A percentile compares a stretch with the other conserved stretches of the same genome.
These are phyloP conservation scores for Fabrea salina DNA, from an alignment of 169 alveolate species.

Conservation along the genomic window DNA sequence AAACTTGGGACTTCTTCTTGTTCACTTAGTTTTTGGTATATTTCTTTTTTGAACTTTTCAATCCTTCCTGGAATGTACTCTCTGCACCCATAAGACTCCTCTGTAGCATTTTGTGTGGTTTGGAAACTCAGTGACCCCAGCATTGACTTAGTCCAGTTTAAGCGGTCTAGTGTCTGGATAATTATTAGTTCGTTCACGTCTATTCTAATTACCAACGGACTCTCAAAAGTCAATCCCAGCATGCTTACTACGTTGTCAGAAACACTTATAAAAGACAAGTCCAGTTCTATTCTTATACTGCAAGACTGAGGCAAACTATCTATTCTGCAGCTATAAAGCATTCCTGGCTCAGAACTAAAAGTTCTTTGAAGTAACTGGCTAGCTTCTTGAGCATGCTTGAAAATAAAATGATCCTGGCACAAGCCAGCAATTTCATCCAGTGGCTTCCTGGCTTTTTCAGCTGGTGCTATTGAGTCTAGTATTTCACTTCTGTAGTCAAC, in stretches of 20 bases:
- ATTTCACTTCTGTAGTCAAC: background rate
- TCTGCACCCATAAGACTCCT: slow-evolving; percentile 35
- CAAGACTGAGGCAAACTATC: slow-evolving; percentile 20
- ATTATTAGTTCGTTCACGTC: slow-evolving; percentile 35
- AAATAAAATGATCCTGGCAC: background rate
- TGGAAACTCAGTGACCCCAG: background rate
- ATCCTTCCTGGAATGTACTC: slow-evolving; percentile 32
- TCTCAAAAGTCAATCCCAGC: slow-evolving; percentile 42
- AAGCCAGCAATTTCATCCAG: background rate
- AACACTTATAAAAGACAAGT: slow-evolving; percentile 38
- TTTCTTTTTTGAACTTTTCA: slow-evolving; percentile 27
- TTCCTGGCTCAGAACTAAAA: background rate
- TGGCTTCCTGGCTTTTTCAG: background rate
- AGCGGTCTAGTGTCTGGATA: slow-evolving; percentile 23
- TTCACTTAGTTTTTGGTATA: slow-evolving; percentile 30
- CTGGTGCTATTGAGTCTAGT: background rate
- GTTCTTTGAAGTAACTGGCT: background rate
- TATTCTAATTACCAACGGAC: slow-evolving; percentile 31
- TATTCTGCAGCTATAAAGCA: background rate
- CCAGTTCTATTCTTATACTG: slow-evolving; percentile 41
- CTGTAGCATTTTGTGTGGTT: slow-evolving; percentile 10
- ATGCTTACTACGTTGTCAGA: slow-evolving; percentile 12
- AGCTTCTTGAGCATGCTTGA: background rate
- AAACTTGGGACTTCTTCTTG: background rate
- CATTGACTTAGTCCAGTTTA: background rate